Evolutionary conservation across 2,329 filamentous ascomycete species (phyloP).

Genomic region (Arthrobotrys sphaeroides): DNA sequence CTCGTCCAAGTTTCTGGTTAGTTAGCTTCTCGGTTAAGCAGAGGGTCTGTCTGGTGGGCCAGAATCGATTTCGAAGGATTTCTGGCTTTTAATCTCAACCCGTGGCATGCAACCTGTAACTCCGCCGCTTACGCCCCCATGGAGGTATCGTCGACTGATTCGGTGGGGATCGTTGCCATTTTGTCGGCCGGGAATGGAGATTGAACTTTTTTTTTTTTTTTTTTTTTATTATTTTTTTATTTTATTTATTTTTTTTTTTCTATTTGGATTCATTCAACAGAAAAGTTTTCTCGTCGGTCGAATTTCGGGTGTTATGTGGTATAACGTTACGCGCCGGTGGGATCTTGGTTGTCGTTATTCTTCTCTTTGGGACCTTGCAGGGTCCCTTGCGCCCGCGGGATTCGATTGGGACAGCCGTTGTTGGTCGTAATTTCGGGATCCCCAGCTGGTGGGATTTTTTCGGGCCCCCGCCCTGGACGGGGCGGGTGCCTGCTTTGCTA

Average conservation of each 20-base stretch:
- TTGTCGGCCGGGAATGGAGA: not conserved
- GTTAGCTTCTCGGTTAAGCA: too few species aligned
- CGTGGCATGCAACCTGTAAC: too few species aligned
- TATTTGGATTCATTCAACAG: not conserved
- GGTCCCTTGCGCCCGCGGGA: not conserved
- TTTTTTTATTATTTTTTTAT: not conserved
- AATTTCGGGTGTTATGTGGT: slow-evolving; percentile 10
- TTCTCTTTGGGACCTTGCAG: not conserved
- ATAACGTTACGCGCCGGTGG: slow-evolving; percentile 2
- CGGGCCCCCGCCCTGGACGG: slow-evolving; percentile 1
- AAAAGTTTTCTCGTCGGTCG: not conserved
- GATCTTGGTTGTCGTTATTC: not conserved
- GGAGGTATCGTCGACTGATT: too few species aligned
- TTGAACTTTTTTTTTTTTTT: not conserved
- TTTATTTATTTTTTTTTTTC: not conserved
- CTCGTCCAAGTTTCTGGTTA: too few species aligned
- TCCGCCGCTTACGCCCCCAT: too few species aligned
- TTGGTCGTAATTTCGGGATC: slow-evolving; percentile 2
- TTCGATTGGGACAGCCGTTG: not conserved
- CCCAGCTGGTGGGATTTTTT: too few species aligned
- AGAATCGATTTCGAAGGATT: too few species aligned
- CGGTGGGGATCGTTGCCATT: not conserved
- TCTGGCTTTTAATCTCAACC: too few species aligned
- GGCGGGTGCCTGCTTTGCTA: not conserved
- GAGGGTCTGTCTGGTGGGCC: too few species aligned